Evolutionary conservation across 768 basidiomycete species (phyloP).

Genomic region (Russula sp.): DNA sequence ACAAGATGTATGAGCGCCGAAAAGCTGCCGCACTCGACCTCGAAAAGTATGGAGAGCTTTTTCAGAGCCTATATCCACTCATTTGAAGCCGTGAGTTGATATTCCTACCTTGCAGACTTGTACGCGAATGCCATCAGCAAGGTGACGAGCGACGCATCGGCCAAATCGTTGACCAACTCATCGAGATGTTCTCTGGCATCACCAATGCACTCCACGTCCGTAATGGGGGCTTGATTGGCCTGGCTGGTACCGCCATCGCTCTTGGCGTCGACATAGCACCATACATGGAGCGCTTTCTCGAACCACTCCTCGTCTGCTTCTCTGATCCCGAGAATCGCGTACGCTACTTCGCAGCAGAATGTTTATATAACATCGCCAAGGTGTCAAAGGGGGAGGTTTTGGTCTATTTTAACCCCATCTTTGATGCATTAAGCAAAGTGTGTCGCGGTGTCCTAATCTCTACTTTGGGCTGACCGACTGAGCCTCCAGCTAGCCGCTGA

Average conservation of each 20-base stretch:
- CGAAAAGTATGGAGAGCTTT: constrained; percentile 62
- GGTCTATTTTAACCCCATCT: constrained; percentile 97
- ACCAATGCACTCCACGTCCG: constrained; percentile 82
- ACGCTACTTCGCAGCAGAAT: constrained; percentile 96
- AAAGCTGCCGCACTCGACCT: constrained; percentile 93
- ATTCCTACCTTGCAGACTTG: constrained; percentile 46
- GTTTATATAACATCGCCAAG: constrained; percentile 96
- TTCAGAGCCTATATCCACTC: neutral
- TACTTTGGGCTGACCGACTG: neutral
- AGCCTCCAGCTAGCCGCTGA: constrained; percentile 81
- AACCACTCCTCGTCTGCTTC: constrained; percentile 85
- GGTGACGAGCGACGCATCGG: constrained; percentile 76
- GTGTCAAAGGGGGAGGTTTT: constrained; percentile 96
- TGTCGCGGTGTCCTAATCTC: constrained; percentile 20
- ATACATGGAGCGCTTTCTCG: constrained; percentile 90
- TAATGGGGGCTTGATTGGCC: constrained; percentile 92
- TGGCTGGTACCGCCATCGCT: constrained; percentile 96
- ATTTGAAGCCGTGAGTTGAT: constrained; percentile 1
- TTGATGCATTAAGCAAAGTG: constrained; percentile 96
- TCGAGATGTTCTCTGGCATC: constrained; percentile 85
- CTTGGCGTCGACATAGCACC: constrained; percentile 89
- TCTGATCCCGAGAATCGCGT: constrained; percentile 92
- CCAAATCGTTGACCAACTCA: constrained; percentile 89
- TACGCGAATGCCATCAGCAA: constrained; percentile 80
- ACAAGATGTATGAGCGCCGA: constrained; percentile 96